Evolutionary conservation across 1,139 yeast genomes (phyloP), one percentile per base, ranked within the genome.

Genomic region (Candida albicans): DNA sequence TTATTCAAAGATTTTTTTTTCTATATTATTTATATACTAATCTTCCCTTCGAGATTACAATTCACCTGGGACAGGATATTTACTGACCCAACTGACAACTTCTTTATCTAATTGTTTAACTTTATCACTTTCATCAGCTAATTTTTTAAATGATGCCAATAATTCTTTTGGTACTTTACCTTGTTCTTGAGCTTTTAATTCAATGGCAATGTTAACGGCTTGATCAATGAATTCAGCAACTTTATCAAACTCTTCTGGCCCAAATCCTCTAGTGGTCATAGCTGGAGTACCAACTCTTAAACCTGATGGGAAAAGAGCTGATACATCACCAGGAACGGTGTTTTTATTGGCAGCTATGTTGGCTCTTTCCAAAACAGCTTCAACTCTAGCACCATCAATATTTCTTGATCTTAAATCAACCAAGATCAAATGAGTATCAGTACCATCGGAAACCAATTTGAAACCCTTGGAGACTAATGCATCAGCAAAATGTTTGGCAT

Each of bases 241-340:
- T 62, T 80, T 77, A 52, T 74, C 81, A 58, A 91, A 91, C 58
- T 91, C 97, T 38, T 69, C 77, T 51, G 79, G 80, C 36, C 86
- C 84, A 58, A 91, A 85, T 26, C 97, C 97, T 75, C 98, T 85
- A 42, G 97, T 89, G 51, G 97, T 87, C 98, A 91, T 91, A 47
- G 97, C 97, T 46, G 98, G 98, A 37, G 98, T 88, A 56, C 98
- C 98, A 48, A 91, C 89, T 76, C 98, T 86, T 60, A 91, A 77
- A 55, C 98, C 98, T 42, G 95, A 88, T 58, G 98, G 98, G 70
- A 88, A 89, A 55, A 91, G 75, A 29, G 98, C 98, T 34, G 96
- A 87, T 66, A 84, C 85, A 73, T 91, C 98, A 58, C 96, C 96
- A 49, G 98, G 97, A 53, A 91, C 88, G 39, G 97, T 85, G 77